Percentiles rank a stretch among this genome's conserved stretches.
Conservation (phyloP, 2,329 filamentous ascomycete genomes). For the Monilinia fructigena region DNA sequence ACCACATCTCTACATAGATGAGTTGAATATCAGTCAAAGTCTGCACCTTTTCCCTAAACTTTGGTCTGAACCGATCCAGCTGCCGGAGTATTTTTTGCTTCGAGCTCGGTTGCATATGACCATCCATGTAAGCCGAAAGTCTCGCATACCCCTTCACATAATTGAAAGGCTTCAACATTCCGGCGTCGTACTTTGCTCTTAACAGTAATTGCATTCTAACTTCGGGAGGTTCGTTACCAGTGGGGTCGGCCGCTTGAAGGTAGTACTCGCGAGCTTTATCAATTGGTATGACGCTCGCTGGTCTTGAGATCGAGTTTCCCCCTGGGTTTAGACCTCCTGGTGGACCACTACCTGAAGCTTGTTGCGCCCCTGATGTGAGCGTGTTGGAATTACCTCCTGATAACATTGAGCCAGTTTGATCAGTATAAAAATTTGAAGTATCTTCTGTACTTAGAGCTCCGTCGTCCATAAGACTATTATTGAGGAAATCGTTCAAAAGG, state of each 20-base stretch:
- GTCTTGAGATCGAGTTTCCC: slow-evolving; percentile 58
- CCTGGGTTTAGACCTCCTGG: slow-evolving; percentile 41
- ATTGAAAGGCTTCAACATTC: slow-evolving; percentile 93
- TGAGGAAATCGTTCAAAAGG: slow-evolving; percentile 92
- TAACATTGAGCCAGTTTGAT: slow-evolving; percentile 51
- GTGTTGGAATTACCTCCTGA: slow-evolving; percentile 50
- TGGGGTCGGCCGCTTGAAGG: slow-evolving; percentile 92
- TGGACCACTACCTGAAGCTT: slow-evolving; percentile 32
- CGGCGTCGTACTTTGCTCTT: slow-evolving; percentile 93
- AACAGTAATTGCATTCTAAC: slow-evolving; percentile 94
- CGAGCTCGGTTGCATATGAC: slow-evolving; percentile 75
- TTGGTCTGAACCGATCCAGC: slow-evolving; percentile 88
- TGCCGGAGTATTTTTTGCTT: slow-evolving; percentile 91
- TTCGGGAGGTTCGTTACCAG: slow-evolving; percentile 81
- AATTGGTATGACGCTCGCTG: slow-evolving; percentile 57
- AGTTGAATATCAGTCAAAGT: slow-evolving; percentile 90
- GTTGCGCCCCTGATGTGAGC: slow-evolving; percentile 39
- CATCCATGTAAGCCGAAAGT: slow-evolving; percentile 87
- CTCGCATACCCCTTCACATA: slow-evolving; percentile 95
- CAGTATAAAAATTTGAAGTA: slow-evolving; percentile 58
- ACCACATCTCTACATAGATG: slow-evolving; percentile 98
- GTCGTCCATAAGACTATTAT: slow-evolving; percentile 87
- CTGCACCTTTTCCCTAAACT: slow-evolving; percentile 94
- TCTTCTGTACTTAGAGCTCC: slow-evolving; percentile 69
- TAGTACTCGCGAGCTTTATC: slow-evolving; percentile 82